Evolutionary conservation across 768 basidiomycete genomes (phyloP).

Genomic region (Phaeolepiota aurea): DNA sequence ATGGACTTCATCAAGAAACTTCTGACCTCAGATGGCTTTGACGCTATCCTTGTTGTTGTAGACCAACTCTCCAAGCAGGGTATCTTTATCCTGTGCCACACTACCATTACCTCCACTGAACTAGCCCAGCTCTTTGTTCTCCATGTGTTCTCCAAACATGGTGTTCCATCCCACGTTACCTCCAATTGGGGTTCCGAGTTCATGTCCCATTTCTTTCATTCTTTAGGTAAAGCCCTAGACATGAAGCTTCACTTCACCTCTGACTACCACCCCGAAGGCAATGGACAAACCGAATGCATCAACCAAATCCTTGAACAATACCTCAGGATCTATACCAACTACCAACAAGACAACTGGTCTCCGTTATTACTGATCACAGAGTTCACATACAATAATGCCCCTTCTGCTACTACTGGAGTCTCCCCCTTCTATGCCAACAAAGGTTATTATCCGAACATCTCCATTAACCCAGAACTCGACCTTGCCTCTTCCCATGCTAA

Average conservation of each 20-base stretch:
- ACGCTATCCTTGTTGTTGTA: not conserved
- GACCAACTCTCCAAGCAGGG: not conserved
- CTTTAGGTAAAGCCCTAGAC: not conserved
- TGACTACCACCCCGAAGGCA: not conserved
- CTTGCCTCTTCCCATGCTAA: not conserved
- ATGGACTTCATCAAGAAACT: constrained; percentile 21
- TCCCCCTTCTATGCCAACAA: constrained; percentile 4
- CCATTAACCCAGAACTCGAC: not conserved
- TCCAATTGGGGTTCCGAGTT: constrained; percentile 1
- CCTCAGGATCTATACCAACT: not conserved
- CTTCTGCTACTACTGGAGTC: constrained; percentile 2
- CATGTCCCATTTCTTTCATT: not conserved
- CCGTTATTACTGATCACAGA: not conserved
- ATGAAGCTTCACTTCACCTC: not conserved
- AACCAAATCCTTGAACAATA: not conserved
- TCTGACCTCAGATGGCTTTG: constrained; percentile 3
- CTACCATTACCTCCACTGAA: not conserved
- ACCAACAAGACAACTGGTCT: not conserved
- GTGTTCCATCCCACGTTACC: not conserved
- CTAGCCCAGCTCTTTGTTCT: not conserved
- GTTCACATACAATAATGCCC: constrained; percentile 2
- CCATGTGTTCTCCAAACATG: constrained; percentile 1
- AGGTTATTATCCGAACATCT: not conserved
- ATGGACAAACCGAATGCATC: not conserved
- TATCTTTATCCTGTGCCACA: not conserved